These are phyloP conservation scores for Trichoderma brevicompactum DNA, from an alignment of 2,329 filamentous ascomycete species.

Conservation along the genomic window DNA sequence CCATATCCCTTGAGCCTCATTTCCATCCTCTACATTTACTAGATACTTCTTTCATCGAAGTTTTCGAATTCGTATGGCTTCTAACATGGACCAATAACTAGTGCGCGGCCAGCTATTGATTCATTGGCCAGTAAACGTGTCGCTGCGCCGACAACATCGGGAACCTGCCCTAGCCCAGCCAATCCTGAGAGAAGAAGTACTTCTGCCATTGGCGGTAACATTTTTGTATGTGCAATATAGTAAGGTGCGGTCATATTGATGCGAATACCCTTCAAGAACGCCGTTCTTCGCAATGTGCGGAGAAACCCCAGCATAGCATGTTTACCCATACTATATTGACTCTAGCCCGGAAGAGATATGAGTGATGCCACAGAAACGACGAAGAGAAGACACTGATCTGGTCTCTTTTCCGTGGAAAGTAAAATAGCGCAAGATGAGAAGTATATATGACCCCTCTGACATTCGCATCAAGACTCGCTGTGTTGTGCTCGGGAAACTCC, in stretches of 20 bases:
- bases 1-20: conserved; percentile 56
- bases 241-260: conserved; percentile 71
- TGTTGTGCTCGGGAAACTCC: conserved; percentile 50
- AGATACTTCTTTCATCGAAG: conserved; percentile 21
- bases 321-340: conserved; percentile 65
- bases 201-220: conserved; percentile 52
- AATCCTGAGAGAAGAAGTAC: conserved; percentile 59
- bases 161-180: conserved; percentile 53
- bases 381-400: conserved; percentile 64
- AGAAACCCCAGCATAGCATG: conserved; percentile 70
- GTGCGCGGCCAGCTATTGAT: conserved; percentile 58
- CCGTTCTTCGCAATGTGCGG: conserved; percentile 58
- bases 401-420: conserved; percentile 35
- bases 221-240: conserved; percentile 64
- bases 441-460: conserved; percentile 68
- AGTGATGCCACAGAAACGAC: conserved; percentile 66
- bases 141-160: conserved; percentile 66
- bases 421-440: conserved; percentile 63
- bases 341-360: conserved; percentile 48
- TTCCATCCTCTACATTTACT: conserved; percentile 41
- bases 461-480: conserved; percentile 64
- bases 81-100: conserved; percentile 62
- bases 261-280: conserved; percentile 55
- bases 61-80: conserved; percentile 41
- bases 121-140: conserved; percentile 65